Conservation (phyloP, 352 stramenopile species). For the Pythium aquatile region DNA sequence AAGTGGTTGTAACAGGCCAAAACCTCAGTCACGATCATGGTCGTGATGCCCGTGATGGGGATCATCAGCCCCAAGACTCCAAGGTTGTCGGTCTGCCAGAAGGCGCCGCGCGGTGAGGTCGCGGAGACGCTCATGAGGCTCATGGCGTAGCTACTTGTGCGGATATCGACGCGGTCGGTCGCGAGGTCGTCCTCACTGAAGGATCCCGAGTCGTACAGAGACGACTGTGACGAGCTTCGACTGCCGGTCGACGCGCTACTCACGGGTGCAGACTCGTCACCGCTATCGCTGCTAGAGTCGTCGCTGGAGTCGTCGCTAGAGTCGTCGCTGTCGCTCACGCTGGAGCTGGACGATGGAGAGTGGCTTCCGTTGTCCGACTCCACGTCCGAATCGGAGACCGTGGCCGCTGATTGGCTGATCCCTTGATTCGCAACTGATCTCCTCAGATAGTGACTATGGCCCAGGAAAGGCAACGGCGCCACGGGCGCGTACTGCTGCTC, state of each 20-base stretch:
- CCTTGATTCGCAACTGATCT: background rate
- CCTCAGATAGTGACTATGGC: constrained; percentile 20
- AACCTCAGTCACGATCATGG: constrained; percentile 69
- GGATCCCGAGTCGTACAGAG: constrained; percentile 13
- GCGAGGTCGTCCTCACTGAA: constrained; percentile 26
- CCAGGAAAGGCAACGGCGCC: constrained; percentile 2
- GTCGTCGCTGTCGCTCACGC: background rate
- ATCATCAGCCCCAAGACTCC: constrained; percentile 70
- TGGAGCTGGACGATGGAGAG: background rate
- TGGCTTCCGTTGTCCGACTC: constrained; percentile 17
- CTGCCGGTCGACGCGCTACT: constrained; percentile 7
- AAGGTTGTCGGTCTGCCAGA: constrained; percentile 49
- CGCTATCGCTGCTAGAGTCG: constrained; percentile 7
- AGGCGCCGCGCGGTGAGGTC: background rate
- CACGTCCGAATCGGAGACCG: constrained; percentile 18
- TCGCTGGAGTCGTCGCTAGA: constrained; percentile 14
- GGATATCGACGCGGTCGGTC: background rate
- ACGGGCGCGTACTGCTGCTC: constrained; percentile 4
- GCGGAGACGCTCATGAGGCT: constrained; percentile 6
- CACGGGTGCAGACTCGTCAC: background rate
- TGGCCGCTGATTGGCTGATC: constrained; percentile 24
- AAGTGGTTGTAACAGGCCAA: constrained; percentile 76
- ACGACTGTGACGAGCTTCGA: constrained; percentile 15
- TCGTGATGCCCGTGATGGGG: constrained; percentile 63
- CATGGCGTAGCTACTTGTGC: background rate